These are phyloP conservation scores for Parvularia atlantis DNA, from an alignment of 78 protist genomes.

Conservation along the genomic window DNA sequence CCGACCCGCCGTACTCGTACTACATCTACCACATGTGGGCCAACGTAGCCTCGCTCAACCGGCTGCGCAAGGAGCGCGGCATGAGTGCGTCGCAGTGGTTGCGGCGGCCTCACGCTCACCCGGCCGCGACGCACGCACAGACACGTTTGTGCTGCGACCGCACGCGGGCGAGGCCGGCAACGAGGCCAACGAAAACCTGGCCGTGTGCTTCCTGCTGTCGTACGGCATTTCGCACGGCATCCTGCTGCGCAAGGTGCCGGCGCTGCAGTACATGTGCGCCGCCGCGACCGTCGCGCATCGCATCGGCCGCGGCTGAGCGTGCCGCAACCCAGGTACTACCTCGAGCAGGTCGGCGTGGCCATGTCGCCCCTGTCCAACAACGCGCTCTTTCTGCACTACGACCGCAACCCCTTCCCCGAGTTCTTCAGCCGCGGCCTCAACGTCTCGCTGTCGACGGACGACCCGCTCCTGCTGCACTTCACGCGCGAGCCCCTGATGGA, in stretches of 20 bases:
- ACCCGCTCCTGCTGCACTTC: conserved; percentile 91
- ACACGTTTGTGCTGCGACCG: conserved; percentile 82
- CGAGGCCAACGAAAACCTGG: conserved; percentile 49
- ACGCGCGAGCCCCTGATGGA: conserved; percentile 95
- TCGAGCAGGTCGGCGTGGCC: conserved; percentile 79
- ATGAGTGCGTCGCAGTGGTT: conserved; percentile 3
- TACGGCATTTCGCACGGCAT: conserved; percentile 92
- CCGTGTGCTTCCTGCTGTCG: conserved; percentile 61
- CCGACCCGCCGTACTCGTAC: conserved; percentile 92
- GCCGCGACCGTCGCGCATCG: not conserved
- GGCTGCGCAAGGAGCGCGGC: conserved; percentile 50
- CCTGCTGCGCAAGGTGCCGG: conserved; percentile 67
- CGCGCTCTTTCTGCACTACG: conserved; percentile 70
- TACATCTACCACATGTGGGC: conserved; percentile 87
- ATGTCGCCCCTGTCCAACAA: conserved; percentile 93
- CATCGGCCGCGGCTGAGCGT: not conserved
- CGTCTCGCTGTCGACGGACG: conserved; percentile 91
- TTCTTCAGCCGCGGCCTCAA: conserved; percentile 75
- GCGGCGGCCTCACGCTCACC: not conserved
- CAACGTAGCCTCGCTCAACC: conserved; percentile 77
- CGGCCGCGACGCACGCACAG: conserved; percentile 1
- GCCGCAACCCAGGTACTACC: conserved; percentile 47
- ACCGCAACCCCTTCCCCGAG: conserved; percentile 80
- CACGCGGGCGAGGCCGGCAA: conserved; percentile 90
- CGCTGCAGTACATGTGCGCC: conserved; percentile 80